Evolutionary conservation across 1,139 yeast genomes (phyloP).

Genomic region (Taphrina pruni): DNA sequence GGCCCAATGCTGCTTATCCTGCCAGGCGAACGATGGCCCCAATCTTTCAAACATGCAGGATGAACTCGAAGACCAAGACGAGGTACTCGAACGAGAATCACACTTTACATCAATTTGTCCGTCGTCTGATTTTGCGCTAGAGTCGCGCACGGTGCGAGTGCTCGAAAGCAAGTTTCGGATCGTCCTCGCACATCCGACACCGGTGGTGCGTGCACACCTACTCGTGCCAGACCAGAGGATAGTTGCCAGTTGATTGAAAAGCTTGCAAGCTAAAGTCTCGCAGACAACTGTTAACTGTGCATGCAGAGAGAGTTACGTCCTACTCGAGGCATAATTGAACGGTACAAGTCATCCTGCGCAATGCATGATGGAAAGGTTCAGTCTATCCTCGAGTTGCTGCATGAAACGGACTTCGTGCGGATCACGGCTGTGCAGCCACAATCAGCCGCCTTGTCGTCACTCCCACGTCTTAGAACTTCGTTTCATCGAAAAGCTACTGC

Average conservation of each 20-base stretch:
- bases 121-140: background rate
- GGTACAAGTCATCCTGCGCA: too few relatives aligned
- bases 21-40: background rate
- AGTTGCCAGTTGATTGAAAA: slow-evolving; percentile 8
- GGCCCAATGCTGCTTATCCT: slow-evolving; percentile 2
- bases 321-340: too few relatives aligned
- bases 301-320: background rate
- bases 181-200: slow-evolving; percentile 1
- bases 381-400: too few relatives aligned
- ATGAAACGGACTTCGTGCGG: too few relatives aligned
- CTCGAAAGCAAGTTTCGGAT: slow-evolving; percentile 10
- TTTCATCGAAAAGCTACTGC: background rate
- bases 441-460: background rate
- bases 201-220: slow-evolving; percentile 10
- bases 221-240: background rate
- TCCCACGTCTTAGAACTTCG: background rate
- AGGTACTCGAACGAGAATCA: background rate
- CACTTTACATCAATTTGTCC: background rate
- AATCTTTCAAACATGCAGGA: slow-evolving; percentile 23
- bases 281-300: background rate
- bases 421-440: background rate
- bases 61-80: slow-evolving; percentile 8
- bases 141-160: slow-evolving; percentile 3
- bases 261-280: background rate
- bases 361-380: too few relatives aligned